A percentile compares a stretch with the other conserved stretches of the same genome.
phyloP scores from a whole-genome alignment of 2,329 filamentous ascomycete species.

The Penicillium sp. region DNA sequence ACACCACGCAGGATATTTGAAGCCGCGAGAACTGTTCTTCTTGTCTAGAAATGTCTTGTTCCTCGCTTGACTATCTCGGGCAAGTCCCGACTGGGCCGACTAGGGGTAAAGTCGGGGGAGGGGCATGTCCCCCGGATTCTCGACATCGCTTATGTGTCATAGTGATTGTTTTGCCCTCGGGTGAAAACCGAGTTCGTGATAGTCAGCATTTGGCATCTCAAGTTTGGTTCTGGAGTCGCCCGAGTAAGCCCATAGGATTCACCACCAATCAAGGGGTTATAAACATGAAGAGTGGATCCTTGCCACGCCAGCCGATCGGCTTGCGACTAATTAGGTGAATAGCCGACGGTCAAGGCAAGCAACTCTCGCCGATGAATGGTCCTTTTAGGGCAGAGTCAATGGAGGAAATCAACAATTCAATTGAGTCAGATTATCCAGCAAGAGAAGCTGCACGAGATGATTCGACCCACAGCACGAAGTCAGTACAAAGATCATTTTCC shows the following conservation, averaged over 20 bases:
- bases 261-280: not conserved
- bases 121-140: not conserved
- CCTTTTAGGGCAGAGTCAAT: too few relatives aligned
- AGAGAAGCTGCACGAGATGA: not conserved
- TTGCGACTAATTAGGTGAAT: not conserved
- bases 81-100: conserved; percentile 1
- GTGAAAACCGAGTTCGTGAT: not conserved
- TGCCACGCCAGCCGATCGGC: not conserved
- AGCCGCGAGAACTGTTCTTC: not conserved
- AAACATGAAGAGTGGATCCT: not conserved
- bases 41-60: not conserved
- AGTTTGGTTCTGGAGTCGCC: not conserved
- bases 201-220: not conserved
- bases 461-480: not conserved
- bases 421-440: not conserved
- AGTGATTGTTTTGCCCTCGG: not conserved
- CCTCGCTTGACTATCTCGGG: not conserved
- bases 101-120: not conserved
- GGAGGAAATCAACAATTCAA: too few relatives aligned
- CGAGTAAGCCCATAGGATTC: not conserved
- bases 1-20: conserved; percentile 13
- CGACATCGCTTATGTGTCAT: not conserved
- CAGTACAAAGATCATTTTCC: not conserved
- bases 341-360: not conserved
- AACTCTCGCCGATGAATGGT: not conserved